A percentile compares a stretch with the other conserved stretches of the same genome.
Evolutionary conservation across 2,329 filamentous ascomycete genomes (phyloP).

Genomic region (Rhynchosporium agropyri): DNA sequence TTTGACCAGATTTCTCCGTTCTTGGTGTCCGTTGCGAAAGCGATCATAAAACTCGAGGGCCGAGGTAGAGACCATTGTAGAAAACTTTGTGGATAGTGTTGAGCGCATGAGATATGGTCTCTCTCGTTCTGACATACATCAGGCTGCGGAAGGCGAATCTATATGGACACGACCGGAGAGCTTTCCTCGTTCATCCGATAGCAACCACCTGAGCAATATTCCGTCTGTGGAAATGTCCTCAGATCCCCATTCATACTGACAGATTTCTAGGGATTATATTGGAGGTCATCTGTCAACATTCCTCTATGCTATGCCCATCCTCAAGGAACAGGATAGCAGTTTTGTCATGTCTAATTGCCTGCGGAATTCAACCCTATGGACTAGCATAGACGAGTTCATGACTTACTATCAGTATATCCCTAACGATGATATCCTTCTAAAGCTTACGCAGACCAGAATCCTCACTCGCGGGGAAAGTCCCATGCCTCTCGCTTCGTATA

Average conservation of each 20-base stretch:
- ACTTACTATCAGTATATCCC: no score
- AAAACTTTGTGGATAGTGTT: slow-evolving; percentile 29
- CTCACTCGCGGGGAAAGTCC: background rate
- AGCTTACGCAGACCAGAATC: no score
- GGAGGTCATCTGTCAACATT: no score
- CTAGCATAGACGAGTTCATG: no score
- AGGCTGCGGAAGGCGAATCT: background rate
- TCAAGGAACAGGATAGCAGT: no score
- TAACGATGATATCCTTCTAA: no score
- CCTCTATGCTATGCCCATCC: no score
- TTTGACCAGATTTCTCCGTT: slow-evolving; percentile 29
- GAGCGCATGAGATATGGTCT: slow-evolving; percentile 27
- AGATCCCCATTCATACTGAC: no score
- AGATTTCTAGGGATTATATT: no score
- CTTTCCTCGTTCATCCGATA: slow-evolving; percentile 25
- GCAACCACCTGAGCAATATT: slow-evolving; percentile 30
- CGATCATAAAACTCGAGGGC: slow-evolving; percentile 23
- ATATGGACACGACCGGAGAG: slow-evolving; percentile 7
- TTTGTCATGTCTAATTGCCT: no score
- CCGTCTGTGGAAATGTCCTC: slow-evolving; percentile 21
- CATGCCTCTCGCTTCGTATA: slow-evolving; percentile 18
- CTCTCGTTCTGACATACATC: background rate
- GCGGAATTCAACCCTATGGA: no score
- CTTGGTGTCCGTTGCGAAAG: slow-evolving; percentile 21
- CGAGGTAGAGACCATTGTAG: slow-evolving; percentile 24